Conservation (phyloP, 2,329 filamentous ascomycete genomes). For the Diaporthe longicolla region DNA sequence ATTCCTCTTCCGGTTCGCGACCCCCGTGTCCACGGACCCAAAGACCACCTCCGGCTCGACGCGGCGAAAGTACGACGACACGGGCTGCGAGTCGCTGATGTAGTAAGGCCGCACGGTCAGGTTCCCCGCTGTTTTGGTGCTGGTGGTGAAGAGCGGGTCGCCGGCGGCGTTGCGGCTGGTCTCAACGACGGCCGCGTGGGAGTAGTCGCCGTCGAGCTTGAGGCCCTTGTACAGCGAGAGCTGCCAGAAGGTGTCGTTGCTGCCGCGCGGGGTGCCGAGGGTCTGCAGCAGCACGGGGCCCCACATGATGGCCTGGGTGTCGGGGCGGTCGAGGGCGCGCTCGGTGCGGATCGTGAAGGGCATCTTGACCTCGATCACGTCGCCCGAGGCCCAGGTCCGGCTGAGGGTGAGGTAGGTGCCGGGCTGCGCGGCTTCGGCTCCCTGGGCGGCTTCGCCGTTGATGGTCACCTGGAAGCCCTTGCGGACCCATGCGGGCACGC, state of each 20-base stretch:
- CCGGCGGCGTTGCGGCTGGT: constrained; percentile 45
- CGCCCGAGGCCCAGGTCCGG: constrained; percentile 49
- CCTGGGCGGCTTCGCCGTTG: constrained; percentile 47
- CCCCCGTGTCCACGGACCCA: constrained; percentile 46
- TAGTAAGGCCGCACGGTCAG: constrained; percentile 50
- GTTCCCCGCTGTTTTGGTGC: constrained; percentile 22
- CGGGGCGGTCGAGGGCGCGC: constrained; percentile 50
- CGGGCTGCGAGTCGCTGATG: constrained; percentile 48
- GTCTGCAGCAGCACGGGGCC: constrained; percentile 50
- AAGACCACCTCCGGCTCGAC: constrained; percentile 51
- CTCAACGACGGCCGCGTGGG: constrained; percentile 45
- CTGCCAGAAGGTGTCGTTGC: constrained; percentile 46
- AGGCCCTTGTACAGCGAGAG: constrained; percentile 51
- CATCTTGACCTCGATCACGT: constrained; percentile 50
- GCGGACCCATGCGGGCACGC: constrained; percentile 50
- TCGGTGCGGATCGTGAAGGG: constrained; percentile 51
- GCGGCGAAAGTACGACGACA: constrained; percentile 52
- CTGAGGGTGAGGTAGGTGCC: constrained; percentile 50
- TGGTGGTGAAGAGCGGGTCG: constrained; percentile 48
- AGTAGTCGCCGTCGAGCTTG: constrained; percentile 51
- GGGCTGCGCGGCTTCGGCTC: constrained; percentile 40
- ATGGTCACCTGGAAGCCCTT: constrained; percentile 48
- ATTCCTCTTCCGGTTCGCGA: constrained; percentile 51
- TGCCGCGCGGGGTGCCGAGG: constrained; percentile 46
- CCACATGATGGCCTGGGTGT: constrained; percentile 52